phyloP scores from a whole-genome alignment of 352 stramenopile genomes.

The Phytopythium boreale region DNA sequence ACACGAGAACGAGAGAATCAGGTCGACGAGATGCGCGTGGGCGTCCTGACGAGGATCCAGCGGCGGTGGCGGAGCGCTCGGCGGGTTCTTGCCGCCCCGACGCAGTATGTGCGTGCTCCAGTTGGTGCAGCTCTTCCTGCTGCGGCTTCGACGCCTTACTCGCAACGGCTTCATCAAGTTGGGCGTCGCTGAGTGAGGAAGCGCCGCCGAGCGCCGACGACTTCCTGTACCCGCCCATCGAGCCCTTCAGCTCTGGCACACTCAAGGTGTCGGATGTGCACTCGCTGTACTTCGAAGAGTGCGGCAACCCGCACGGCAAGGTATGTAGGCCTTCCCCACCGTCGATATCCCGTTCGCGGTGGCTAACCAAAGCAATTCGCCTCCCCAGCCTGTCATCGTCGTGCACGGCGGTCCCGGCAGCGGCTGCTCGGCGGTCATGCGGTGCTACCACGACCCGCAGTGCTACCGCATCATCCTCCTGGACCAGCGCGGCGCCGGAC shows the following conservation, averaged over 20 bases:
- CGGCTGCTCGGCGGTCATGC: conserved; percentile 74
- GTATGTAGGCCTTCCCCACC: conserved; percentile 12
- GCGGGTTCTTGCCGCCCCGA: neutral
- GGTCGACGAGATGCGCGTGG: neutral
- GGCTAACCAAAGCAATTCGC: neutral
- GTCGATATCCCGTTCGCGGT: too few relatives aligned
- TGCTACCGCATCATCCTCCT: conserved; percentile 92
- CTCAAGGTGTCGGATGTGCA: conserved; percentile 74
- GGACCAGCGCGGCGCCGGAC: conserved; percentile 91
- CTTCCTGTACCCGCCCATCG: conserved; percentile 62
- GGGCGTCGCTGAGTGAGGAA: neutral
- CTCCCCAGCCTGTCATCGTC: conserved; percentile 72
- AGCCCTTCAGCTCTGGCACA: conserved; percentile 66
- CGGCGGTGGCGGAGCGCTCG: neutral
- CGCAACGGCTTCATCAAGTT: neutral
- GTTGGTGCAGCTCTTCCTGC: neutral
- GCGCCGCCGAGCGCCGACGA: conserved; percentile 26
- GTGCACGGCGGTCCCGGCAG: conserved; percentile 90
- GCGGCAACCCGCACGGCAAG: conserved; percentile 67
- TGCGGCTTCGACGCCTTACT: neutral
- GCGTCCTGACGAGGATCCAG: neutral
- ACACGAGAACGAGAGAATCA: neutral
- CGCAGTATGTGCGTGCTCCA: neutral
- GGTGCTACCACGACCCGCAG: conserved; percentile 91
- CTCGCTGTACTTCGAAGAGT: conserved; percentile 86